Conservation (phyloP, 805 yeast genomes). For the Candida awuae region DNA sequence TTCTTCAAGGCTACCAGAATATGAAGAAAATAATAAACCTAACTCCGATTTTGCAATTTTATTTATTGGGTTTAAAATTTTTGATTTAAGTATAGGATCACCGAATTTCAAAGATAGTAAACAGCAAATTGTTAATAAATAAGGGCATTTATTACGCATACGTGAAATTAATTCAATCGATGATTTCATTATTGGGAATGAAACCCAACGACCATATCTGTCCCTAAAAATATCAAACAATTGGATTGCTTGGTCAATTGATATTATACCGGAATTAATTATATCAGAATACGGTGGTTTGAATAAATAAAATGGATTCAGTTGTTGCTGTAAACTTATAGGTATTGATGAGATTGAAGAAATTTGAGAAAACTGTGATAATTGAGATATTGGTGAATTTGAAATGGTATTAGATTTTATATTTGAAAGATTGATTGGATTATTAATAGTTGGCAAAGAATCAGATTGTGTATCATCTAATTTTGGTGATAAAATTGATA, state of each 20-base stretch:
- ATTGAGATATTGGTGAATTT: no score
- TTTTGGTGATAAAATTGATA: no score
- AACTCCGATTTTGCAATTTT: constrained; percentile 44
- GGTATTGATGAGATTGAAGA: not conserved
- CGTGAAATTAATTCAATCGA: constrained; percentile 42
- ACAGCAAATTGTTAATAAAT: constrained; percentile 62
- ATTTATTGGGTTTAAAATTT: constrained; percentile 37
- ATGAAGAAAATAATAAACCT: constrained; percentile 33
- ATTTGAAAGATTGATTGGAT: no score
- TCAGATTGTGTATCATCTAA: no score
- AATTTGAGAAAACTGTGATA: no score
- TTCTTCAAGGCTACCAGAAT: constrained; percentile 46
- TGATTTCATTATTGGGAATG: constrained; percentile 49
- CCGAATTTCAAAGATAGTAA: constrained; percentile 51
- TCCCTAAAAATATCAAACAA: constrained; percentile 53
- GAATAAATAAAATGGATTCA: constrained; percentile 6
- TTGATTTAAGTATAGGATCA: constrained; percentile 30
- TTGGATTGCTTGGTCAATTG: constrained; percentile 39
- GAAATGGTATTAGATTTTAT: no score
- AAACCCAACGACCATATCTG: constrained; percentile 71
- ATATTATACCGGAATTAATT: constrained; percentile 41
- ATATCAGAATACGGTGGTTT: constrained; percentile 32
- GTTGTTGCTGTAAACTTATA: constrained; percentile 6
- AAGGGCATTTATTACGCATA: constrained; percentile 45
- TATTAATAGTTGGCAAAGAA: no score